Conservation (phyloP, 2,329 filamentous ascomycete species). For the Colletotrichum noveboracense region DNA sequence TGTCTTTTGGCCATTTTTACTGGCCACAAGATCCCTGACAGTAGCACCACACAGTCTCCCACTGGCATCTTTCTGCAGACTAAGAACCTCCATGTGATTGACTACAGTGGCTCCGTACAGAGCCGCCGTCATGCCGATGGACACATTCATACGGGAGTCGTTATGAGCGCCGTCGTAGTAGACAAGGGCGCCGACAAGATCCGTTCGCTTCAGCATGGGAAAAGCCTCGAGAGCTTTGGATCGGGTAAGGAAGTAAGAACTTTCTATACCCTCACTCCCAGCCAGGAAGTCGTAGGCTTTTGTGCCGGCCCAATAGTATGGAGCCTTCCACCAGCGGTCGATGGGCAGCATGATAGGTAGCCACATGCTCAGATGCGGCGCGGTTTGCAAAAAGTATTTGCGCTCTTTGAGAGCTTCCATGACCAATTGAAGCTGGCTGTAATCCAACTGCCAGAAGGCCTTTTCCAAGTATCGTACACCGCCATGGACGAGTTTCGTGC, state of each 20-base stretch:
- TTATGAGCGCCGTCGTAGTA: slow-evolving; percentile 95
- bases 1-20: slow-evolving; percentile 65
- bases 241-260: slow-evolving; percentile 85
- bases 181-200: slow-evolving; percentile 80
- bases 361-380: slow-evolving; percentile 76
- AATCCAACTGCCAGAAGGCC: slow-evolving; percentile 77
- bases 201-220: slow-evolving; percentile 84
- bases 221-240: slow-evolving; percentile 88
- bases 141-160: slow-evolving; percentile 91
- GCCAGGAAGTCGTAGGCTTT: slow-evolving; percentile 88
- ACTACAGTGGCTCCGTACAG: slow-evolving; percentile 83
- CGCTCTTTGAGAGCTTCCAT: slow-evolving; percentile 76
- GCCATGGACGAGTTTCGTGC: slow-evolving; percentile 79
- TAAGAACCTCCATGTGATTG: slow-evolving; percentile 83
- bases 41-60: slow-evolving; percentile 77
- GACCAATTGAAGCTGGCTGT: slow-evolving; percentile 74
- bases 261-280: slow-evolving; percentile 86
- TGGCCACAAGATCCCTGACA: slow-evolving; percentile 73
- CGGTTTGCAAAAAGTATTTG: slow-evolving; percentile 77
- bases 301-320: slow-evolving; percentile 78
- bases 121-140: slow-evolving; percentile 86
- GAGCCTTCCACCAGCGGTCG: slow-evolving; percentile 78
- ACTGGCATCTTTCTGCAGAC: slow-evolving; percentile 74
- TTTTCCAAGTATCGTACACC: slow-evolving; percentile 79
- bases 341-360: slow-evolving; percentile 79